Evolutionary conservation across 2,329 filamentous ascomycete genomes (phyloP).

Genomic region (Beauveria australis): DNA sequence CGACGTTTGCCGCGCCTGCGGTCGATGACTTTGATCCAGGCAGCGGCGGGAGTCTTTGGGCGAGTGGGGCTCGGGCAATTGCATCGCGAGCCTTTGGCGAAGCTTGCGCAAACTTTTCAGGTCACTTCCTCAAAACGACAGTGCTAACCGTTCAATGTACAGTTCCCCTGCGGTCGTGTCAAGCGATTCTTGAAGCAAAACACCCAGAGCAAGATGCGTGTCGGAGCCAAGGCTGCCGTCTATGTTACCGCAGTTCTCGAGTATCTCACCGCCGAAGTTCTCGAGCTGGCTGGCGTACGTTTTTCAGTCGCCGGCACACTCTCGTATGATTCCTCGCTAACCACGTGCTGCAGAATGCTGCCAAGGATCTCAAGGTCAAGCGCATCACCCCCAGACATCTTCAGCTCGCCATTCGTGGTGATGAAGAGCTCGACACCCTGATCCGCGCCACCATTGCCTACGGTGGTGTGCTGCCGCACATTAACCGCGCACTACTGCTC

Average conservation of each 20-base stretch:
- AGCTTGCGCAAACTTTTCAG: conserved; percentile 10
- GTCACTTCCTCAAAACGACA: not conserved
- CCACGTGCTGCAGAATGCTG: conserved; percentile 61
- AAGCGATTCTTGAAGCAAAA: conserved; percentile 99
- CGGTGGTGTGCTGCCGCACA: conserved; percentile 95
- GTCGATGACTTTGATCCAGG: not conserved
- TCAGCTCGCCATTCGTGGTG: conserved; percentile 94
- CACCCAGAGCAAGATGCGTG: conserved; percentile 99
- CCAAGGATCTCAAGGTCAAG: conserved; percentile 99
- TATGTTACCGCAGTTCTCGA: conserved; percentile 98
- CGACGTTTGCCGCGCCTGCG: conserved; percentile 1
- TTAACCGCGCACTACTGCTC: conserved; percentile 91
- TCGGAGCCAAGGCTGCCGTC: conserved; percentile 95
- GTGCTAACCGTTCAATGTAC: conserved; percentile 18
- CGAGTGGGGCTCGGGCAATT: conserved; percentile 13
- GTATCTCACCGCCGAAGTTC: conserved; percentile 95
- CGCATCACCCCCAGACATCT: conserved; percentile 97
- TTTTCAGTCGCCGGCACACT: conserved; percentile 14
- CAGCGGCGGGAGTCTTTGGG: not conserved
- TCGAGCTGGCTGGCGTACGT: conserved; percentile 86
- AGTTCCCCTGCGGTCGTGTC: conserved; percentile 99
- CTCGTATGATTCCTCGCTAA: conserved; percentile 15
- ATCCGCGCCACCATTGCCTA: conserved; percentile 98
- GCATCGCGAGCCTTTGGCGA: conserved; percentile 12
- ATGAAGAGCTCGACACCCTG: conserved; percentile 95